Conservation (phyloP, 495 filamentous ascomycete genomes). For the Podospora sp. region DNA sequence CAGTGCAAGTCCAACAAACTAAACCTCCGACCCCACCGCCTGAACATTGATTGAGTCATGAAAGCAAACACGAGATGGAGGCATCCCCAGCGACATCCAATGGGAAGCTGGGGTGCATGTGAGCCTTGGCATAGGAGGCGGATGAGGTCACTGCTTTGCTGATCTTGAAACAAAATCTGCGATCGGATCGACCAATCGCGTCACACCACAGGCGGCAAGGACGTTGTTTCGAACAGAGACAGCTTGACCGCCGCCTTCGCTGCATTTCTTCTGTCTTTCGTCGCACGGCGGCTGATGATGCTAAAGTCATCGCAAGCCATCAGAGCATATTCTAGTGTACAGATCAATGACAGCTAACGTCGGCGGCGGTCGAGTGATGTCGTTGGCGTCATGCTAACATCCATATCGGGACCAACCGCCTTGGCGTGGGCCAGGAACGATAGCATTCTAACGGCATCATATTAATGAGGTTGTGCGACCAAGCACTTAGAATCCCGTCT, state of each 20-base stretch:
- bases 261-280: background rate
- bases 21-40: background rate
- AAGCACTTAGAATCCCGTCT: background rate
- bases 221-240: background rate
- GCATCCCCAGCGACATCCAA: background rate
- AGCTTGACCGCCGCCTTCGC: background rate
- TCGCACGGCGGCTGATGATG: background rate
- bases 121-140: background rate
- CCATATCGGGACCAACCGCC: background rate
- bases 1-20: background rate
- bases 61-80: background rate
- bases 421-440: background rate
- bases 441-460: background rate
- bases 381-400: background rate
- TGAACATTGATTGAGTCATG: background rate
- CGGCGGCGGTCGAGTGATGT: background rate
- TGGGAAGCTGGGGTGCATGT: background rate
- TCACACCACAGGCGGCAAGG: background rate
- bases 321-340: background rate
- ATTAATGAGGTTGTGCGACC: background rate
- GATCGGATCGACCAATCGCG: background rate
- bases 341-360: background rate
- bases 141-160: background rate
- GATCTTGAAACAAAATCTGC: background rate
- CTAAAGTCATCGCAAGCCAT: background rate